phyloP scores from a whole-genome alignment of 1,139 yeast genomes.

The Kodamaea alishanica region DNA sequence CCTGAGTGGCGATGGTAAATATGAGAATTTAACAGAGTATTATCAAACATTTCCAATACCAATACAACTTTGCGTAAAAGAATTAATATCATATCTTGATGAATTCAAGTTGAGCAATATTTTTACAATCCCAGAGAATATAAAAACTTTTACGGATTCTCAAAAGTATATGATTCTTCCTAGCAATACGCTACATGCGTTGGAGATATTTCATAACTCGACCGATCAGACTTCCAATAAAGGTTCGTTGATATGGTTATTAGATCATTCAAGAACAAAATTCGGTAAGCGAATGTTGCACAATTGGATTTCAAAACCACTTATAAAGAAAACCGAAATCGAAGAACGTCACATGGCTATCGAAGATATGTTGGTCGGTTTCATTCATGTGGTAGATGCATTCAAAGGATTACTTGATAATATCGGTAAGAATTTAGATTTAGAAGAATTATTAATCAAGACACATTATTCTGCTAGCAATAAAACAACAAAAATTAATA shows the following conservation, averaged over 20 bases:
- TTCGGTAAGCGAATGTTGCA: conserved; percentile 68
- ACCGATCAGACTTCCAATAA: conserved; percentile 48
- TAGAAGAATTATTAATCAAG: conserved; percentile 64
- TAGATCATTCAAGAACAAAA: conserved; percentile 75
- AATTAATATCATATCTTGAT: conserved; percentile 50
- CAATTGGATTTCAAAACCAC: conserved; percentile 75
- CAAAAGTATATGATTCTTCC: conserved; percentile 61
- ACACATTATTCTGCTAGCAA: conserved; percentile 53
- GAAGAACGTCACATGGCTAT: conserved; percentile 62
- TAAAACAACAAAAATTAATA: conserved; percentile 44
- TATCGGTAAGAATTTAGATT: conserved; percentile 42
- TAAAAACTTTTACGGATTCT: conserved; percentile 48
- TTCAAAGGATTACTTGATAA: conserved; percentile 41
- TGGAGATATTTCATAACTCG: conserved; percentile 70
- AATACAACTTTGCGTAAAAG: conserved; percentile 43
- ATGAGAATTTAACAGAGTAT: conserved; percentile 9
- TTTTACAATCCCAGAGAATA: conserved; percentile 51
- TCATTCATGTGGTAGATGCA: conserved; percentile 50
- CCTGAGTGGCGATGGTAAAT: conserved; percentile 10
- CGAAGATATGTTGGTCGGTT: conserved; percentile 48
- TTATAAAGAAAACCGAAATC: conserved; percentile 51
- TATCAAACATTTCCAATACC: conserved; percentile 7
- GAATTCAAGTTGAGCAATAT: conserved; percentile 62
- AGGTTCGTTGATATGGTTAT: conserved; percentile 75
- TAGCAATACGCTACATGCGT: conserved; percentile 59